These are phyloP conservation scores for Ophiostoma pallidulum DNA, from an alignment of 2,329 filamentous ascomycete species.

Conservation along the genomic window DNA sequence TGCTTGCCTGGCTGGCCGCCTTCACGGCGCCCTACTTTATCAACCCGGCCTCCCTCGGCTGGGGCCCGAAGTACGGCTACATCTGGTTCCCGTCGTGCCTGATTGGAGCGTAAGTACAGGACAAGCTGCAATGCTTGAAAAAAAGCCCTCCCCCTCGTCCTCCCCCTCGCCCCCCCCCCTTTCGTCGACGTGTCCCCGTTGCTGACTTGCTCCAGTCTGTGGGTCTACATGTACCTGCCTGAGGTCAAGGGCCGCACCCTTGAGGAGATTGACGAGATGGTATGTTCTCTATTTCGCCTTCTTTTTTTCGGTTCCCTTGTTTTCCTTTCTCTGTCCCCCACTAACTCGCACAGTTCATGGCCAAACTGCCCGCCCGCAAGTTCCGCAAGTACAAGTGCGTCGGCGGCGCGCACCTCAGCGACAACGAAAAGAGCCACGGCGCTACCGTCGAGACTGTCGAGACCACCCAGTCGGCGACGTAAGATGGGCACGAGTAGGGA, in stretches of 20 bases:
- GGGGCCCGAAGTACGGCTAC: slow-evolving; percentile 49
- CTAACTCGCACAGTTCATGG: slow-evolving; percentile 23
- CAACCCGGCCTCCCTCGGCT: slow-evolving; percentile 42
- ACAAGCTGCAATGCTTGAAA: too few relatives aligned
- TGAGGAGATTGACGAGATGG: slow-evolving; percentile 48
- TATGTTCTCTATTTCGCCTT: too few relatives aligned
- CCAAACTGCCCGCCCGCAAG: slow-evolving; percentile 30
- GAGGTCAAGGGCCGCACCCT: slow-evolving; percentile 44
- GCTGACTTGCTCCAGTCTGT: slow-evolving; percentile 16
- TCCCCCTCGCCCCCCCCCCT: too few relatives aligned
- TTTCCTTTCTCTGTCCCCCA: background rate
- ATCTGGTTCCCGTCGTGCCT: slow-evolving; percentile 39
- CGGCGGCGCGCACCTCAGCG: slow-evolving; percentile 8
- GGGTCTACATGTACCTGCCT: slow-evolving; percentile 41
- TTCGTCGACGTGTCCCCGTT: background rate
- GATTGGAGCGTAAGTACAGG: slow-evolving; percentile 24
- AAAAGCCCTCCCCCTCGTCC: too few relatives aligned
- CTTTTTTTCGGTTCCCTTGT: too few relatives aligned
- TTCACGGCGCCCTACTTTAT: slow-evolving; percentile 54
- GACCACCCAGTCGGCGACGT: too few relatives aligned
- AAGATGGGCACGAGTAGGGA: background rate
- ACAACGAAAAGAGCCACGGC: slow-evolving; percentile 12
- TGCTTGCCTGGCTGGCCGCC: slow-evolving; percentile 46
- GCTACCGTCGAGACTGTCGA: slow-evolving; percentile 10
- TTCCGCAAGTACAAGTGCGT: slow-evolving; percentile 30